Evolutionary conservation across 75 land plant genomes (phyloP), one percentile per base, ranked within the genome.

Genomic region (Pinus albicaulis): DNA sequence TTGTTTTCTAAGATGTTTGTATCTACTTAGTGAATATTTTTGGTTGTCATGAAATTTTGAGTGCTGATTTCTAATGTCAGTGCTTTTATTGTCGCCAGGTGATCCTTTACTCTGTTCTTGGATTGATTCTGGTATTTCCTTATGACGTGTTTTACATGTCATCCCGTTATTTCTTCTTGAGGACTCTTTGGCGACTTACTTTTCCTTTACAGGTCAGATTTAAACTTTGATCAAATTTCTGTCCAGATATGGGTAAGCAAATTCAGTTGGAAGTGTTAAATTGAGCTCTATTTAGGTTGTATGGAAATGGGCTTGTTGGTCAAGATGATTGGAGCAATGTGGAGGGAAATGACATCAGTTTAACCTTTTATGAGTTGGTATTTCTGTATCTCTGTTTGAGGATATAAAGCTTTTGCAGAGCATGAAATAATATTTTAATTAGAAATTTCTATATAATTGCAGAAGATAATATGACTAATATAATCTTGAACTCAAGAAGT

Each of bases 141-240:
- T 89, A 92, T 79, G 91, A 98, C 78, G 85, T 87, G 2, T 86
- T 98, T 62, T 89, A 91, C 77, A 71, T 87, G 62, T 85, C 93
- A 74, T 91, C 99, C 61, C 98, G 98, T 19, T 90, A 88, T 65
- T 95, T 78, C 79, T 83, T 98, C 74, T 61, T 98, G 62, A 91
- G 85, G 70, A 98, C 99, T 61, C 71, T 95, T 28, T 85, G 90
- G 86, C 80, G 99, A 16, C 90, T 98, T 56, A 71, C 85, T 41
- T 77, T 98, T 52, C 98, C 99, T 0, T 57, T 98, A 57, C 99
- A 98, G 95, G 99, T 84, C 77, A 75, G 85, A 84, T 44, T 24
- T 38, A 13, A 73, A 59, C 17, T 53, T 48, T 41, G 31, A 19
- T 4, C 31, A 53, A 25, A 53, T 24, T 72, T 72, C n/a, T 72